Evolutionary conservation across 2,329 filamentous ascomycete genomes (phyloP).

Genomic region (Phialophora chinensis): DNA sequence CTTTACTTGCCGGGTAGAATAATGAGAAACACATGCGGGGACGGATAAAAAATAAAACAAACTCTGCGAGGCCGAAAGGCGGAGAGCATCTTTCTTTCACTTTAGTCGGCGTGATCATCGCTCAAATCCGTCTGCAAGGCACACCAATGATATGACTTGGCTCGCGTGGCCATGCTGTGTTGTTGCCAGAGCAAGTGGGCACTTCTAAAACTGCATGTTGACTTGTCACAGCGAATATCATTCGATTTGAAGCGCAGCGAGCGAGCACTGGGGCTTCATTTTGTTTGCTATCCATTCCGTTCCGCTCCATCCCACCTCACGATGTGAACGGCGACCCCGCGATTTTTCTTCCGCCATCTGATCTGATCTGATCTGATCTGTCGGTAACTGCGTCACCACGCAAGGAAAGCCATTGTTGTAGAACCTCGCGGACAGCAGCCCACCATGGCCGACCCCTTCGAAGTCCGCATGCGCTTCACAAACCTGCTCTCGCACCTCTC

Average conservation of each 20-base stretch:
- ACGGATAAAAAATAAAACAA: background rate
- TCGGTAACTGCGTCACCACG: background rate
- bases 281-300: background rate
- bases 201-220: background rate
- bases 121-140: constrained; percentile 28
- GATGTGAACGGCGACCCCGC: background rate
- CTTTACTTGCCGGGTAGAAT: background rate
- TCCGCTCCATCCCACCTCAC: background rate
- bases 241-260: background rate
- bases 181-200: background rate
- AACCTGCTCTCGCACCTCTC: constrained; percentile 87
- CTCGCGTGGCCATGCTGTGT: background rate
- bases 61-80: constrained; percentile 9
- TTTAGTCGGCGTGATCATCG: constrained; percentile 8
- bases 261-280: background rate
- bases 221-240: background rate
- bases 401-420: background rate
- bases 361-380: background rate
- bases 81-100: background rate
- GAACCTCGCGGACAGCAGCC: background rate
- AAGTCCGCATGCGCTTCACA: constrained; percentile 97
- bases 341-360: background rate
- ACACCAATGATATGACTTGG: constrained; percentile 29
- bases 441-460: constrained; percentile 85
- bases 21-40: constrained; percentile 20